phyloP scores from a whole-genome alignment of 805 yeast genomes.

The Lipomyces orientalis region DNA sequence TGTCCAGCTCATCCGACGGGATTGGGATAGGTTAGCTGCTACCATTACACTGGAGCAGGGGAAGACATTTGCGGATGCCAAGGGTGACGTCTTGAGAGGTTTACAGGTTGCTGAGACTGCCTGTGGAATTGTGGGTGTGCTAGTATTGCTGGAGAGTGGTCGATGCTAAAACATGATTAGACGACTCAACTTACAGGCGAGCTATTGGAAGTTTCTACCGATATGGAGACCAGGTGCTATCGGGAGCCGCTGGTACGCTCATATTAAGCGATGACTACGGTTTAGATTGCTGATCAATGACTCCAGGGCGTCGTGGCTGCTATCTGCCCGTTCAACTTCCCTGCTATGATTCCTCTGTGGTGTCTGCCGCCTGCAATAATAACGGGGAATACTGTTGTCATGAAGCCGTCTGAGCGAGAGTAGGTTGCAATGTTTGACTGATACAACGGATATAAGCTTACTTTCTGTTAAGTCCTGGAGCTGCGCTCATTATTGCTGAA shows the following conservation, averaged over 20 bases:
- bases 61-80: conserved; percentile 74
- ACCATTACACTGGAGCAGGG: conserved; percentile 75
- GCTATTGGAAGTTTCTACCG: conserved; percentile 68
- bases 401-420: conserved; percentile 75
- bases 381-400: conserved; percentile 74
- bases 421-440: conserved; percentile 3
- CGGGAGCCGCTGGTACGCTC: conserved; percentile 51
- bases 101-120: conserved; percentile 81
- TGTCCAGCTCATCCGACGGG: conserved; percentile 64
- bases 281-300: no score
- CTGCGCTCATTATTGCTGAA: conserved; percentile 75
- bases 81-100: conserved; percentile 76
- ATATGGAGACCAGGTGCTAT: conserved; percentile 79
- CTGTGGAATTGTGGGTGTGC: conserved; percentile 58
- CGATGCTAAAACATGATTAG: conserved; percentile 4
- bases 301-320: conserved; percentile 69
- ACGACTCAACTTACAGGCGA: conserved; percentile 64
- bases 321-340: conserved; percentile 82
- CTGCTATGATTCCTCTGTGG: conserved; percentile 83
- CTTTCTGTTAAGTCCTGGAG: conserved; percentile 59
- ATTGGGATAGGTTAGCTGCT: conserved; percentile 72
- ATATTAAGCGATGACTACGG: not conserved
- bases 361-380: conserved; percentile 65
- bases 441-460: not conserved
- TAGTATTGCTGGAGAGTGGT: not conserved